A percentile compares a stretch with the other conserved stretches of the same genome.
Evolutionary conservation across 1,139 yeast genomes (phyloP).

Genomic region (Meyerozyma carpophila): DNA sequence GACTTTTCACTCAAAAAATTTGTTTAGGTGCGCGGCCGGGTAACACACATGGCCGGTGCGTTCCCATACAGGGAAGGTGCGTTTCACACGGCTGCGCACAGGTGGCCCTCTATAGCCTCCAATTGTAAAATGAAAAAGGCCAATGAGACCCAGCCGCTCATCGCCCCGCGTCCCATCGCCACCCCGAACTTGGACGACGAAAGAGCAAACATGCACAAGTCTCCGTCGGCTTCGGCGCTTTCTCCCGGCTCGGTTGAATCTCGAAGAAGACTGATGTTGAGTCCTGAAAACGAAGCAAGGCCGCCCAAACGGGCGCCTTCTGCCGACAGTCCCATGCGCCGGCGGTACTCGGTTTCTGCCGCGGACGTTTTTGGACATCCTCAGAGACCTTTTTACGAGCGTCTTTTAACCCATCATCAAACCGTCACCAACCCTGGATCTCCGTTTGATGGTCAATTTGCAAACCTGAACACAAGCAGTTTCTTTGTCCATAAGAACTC

Average conservation of each 20-base stretch:
- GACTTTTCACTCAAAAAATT: background rate
- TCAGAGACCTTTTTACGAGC: constrained; percentile 21
- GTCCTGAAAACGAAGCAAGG: background rate
- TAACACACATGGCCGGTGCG: background rate
- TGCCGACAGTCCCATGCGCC: background rate
- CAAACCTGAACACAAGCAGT: background rate
- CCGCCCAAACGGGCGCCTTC: background rate
- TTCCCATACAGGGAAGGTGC: background rate
- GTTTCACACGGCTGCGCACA: background rate
- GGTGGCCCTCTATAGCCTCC: background rate
- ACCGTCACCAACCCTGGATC: constrained; percentile 28
- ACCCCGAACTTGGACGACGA: background rate
- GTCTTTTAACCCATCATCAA: constrained; percentile 24
- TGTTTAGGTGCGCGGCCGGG: background rate
- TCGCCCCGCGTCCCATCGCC: background rate
- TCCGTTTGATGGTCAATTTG: constrained; percentile 10
- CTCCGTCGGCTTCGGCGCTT: background rate
- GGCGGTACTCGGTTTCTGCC: constrained; percentile 6
- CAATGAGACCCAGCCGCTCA: background rate
- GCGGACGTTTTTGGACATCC: constrained; percentile 2
- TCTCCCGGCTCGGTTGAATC: background rate
- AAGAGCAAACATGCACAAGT: background rate
- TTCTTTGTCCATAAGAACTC: constrained; percentile 7
- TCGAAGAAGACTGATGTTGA: background rate
- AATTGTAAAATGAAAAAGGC: background rate